These are phyloP conservation scores for Calendula officinalis DNA, from an alignment of 129 eudicot species.

Conservation along the genomic window DNA sequence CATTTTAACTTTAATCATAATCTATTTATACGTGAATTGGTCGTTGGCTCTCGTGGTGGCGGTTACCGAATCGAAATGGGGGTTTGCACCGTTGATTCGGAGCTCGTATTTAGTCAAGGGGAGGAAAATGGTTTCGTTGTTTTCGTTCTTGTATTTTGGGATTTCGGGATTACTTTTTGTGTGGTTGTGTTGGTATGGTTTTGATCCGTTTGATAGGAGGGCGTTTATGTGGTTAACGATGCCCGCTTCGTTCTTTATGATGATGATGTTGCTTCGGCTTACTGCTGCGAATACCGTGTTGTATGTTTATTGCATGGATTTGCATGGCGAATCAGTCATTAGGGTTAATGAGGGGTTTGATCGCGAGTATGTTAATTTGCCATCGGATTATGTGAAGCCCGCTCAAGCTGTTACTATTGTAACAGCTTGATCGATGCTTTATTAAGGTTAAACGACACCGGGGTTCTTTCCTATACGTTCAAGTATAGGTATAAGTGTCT, in stretches of 20 bases:
- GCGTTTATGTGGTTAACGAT: background rate
- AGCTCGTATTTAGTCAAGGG: conserved; percentile 48
- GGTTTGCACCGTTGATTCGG: conserved; percentile 43
- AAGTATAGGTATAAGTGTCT: no score
- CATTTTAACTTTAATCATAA: background rate
- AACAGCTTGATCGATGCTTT: no score
- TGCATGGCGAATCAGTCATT: background rate
- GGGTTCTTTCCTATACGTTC: no score
- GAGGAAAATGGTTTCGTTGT: conserved; percentile 35
- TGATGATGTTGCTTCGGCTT: background rate
- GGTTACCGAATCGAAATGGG: conserved; percentile 55
- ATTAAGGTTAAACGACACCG: no score
- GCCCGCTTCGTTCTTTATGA: background rate
- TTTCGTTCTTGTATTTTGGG: background rate
- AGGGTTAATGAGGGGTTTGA: background rate
- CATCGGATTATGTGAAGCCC: no score
- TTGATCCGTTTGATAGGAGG: background rate
- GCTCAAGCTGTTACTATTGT: no score
- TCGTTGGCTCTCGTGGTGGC: conserved; percentile 39
- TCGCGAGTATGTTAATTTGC: background rate
- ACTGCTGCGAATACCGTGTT: background rate
- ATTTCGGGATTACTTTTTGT: background rate
- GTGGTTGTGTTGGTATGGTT: background rate
- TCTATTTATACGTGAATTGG: conserved; percentile 47
- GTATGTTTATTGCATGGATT: background rate